Conservation (phyloP, 352 stramenopile species). For the Blastocystis sp. region DNA sequence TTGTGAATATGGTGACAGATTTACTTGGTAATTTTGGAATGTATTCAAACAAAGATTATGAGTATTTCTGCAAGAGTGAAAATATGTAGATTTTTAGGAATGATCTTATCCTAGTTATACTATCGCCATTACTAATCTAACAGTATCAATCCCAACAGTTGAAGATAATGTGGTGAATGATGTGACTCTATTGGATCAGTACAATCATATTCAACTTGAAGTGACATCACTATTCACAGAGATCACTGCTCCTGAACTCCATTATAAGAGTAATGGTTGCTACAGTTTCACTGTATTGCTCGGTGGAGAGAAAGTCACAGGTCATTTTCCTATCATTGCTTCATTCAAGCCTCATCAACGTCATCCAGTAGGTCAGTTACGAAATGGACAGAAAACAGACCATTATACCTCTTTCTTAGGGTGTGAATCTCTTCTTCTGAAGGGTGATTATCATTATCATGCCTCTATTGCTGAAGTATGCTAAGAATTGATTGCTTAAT, state of each 20-base stretch:
- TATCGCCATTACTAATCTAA: neutral
- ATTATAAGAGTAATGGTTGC: constrained; percentile 14
- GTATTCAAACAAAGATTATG: constrained; percentile 3
- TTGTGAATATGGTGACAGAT: constrained; percentile 43
- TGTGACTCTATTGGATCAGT: constrained; percentile 16
- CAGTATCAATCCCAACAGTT: neutral
- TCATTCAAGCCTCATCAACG: constrained; percentile 37
- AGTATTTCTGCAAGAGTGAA: constrained; percentile 55
- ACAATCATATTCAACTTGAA: constrained; percentile 16
- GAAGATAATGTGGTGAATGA: constrained; percentile 50
- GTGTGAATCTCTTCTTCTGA: constrained; percentile 9
- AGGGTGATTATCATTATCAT: constrained; percentile 39
- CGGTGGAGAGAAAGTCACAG: neutral
- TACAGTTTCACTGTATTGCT: constrained; percentile 32
- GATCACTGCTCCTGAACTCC: neutral
- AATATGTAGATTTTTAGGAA: neutral
- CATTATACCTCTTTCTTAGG: neutral
- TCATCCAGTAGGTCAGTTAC: constrained; percentile 24
- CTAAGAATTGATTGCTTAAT: too few species aligned
- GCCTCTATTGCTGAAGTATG: neutral
- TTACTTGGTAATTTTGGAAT: constrained; percentile 27
- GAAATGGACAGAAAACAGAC: constrained; percentile 16
- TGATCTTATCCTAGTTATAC: neutral
- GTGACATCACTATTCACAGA: neutral
- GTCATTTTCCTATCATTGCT: constrained; percentile 15